Conservation (phyloP, 78 protist genomes). For the Dictyostelium capitatum region DNA sequence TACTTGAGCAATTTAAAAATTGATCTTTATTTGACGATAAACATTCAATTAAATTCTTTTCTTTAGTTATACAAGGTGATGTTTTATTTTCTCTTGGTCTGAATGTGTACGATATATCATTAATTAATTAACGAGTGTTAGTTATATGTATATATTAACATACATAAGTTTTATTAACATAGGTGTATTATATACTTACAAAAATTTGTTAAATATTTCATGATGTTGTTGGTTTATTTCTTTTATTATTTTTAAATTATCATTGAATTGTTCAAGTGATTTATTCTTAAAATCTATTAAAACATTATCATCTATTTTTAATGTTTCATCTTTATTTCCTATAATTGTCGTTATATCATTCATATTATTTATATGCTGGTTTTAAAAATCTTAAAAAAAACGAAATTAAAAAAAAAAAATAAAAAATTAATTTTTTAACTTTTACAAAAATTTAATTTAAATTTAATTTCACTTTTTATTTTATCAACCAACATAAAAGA, state of each 20-base stretch:
- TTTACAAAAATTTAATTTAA: too few species aligned
- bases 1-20: neutral
- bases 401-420: neutral
- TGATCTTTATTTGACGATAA: slow-evolving; percentile 2
- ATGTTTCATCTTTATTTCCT: neutral
- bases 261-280: neutral
- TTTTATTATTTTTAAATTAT: neutral
- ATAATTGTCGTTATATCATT: neutral
- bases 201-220: neutral
- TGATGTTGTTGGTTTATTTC: neutral
- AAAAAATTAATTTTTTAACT: neutral
- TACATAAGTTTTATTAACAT: too few species aligned
- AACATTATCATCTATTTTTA: neutral
- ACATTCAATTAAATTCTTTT: slow-evolving; percentile 8
- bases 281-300: neutral
- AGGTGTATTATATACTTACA: too few species aligned
- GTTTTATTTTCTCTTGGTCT: too few species aligned
- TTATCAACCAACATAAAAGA: too few species aligned
- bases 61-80: neutral
- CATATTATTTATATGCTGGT: neutral
- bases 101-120: too few species aligned
- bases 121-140: too few species aligned
- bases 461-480: too few species aligned
- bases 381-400: neutral
- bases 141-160: too few species aligned